Base-by-base conservation (phyloP, 129 eudicot genomes). In the Lonicera japonica region DNA sequence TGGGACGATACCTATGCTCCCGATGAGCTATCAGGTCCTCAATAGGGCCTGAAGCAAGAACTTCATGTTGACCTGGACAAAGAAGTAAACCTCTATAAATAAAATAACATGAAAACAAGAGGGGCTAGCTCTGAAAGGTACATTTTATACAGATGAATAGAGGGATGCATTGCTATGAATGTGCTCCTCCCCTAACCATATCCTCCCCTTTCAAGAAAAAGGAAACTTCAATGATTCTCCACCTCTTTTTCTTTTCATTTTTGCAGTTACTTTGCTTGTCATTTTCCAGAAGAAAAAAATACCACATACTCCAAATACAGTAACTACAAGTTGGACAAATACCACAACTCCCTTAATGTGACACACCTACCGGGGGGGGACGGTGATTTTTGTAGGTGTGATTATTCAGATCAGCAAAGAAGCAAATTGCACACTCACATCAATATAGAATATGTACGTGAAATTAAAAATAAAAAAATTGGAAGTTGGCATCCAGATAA, bases 21-120 rank as follows among this genome's bases (percentile, higher is more conserved):
- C 99, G 84, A 77, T 94, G 99, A 72, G 96, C 91, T 63, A 94
- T 94, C 63, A 94, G 88, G 65, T 94, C 99, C 78, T 94, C 99
- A 64, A 94, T 94, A 38, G 99, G 99, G 53, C 99, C 99, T 5
- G 99, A 94, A 47, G 99, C 99, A 67, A 94, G 99, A 79, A 94
- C 87, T 77, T 94, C 99, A 46, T 88, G 99, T 72, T 94, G 95
- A 84, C 87, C 99, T 94, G 73, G 61, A 66, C 51, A 60, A 43
- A 43, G 43, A 39, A 55, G 38, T 25, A 55, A 57, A 23, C 8
- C 21, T 55, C 56, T 18, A 21, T 25, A 53, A 54, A 53, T 38
- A 5, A 17, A 25, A 21, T 64, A 64, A 16, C 23, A 25, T 22
- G 23, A 63, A n/a, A n/a, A 63, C 24, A 21, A 36, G 38, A 63